These are phyloP conservation scores for Schizosaccharomyces japonicus DNA, from an alignment of 805 yeast genomes.

Conservation along the genomic window DNA sequence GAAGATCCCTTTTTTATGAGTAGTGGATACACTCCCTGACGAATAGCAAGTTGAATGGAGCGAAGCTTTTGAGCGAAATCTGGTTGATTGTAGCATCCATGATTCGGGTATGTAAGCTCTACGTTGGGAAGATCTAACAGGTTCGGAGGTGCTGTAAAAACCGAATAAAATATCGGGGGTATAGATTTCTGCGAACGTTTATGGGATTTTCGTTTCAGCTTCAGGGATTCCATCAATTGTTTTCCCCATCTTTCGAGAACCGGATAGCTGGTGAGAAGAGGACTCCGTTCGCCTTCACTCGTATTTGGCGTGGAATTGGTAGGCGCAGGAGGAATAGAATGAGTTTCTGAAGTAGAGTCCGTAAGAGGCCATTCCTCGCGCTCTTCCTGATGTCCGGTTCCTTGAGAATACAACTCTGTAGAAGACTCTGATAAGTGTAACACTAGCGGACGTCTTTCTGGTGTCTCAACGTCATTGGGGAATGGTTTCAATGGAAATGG, in stretches of 20 bases:
- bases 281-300: no score
- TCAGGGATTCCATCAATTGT: neutral
- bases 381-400: no score
- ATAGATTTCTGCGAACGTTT: neutral
- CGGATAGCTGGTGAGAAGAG: no score
- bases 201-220: neutral
- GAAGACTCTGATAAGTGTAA: no score
- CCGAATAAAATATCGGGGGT: slow-evolving; percentile 1
- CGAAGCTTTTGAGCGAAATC: neutral
- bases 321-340: no score
- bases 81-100: neutral
- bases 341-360: no score
- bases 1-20: slow-evolving; percentile 44
- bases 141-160: neutral
- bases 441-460: no score
- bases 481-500: no score
- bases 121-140: neutral
- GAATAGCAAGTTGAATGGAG: slow-evolving; percentile 20
- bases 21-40: slow-evolving; percentile 23
- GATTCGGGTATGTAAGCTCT: neutral
- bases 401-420: no score
- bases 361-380: no score
- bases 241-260: neutral
- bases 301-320: no score
- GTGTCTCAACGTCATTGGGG: no score